These are phyloP conservation scores for Plasmopara muralis DNA, from an alignment of 352 stramenopile species.

Conservation along the genomic window DNA sequence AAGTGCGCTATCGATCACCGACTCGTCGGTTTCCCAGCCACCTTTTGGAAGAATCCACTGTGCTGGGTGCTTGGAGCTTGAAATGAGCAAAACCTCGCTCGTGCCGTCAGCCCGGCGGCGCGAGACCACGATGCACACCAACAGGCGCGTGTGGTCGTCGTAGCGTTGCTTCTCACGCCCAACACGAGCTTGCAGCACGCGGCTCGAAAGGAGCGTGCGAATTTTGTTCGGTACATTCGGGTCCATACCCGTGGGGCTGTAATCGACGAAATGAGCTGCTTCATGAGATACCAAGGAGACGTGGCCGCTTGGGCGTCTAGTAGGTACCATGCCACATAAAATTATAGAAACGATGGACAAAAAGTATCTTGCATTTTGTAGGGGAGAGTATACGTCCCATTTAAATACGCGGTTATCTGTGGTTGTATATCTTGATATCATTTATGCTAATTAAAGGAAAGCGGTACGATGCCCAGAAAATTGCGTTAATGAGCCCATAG, in stretches of 20 bases:
- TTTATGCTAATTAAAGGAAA: too few species aligned
- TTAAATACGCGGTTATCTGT: too few species aligned
- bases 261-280: conserved; percentile 5
- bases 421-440: too few species aligned
- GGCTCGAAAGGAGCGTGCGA: conserved; percentile 10
- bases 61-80: conserved; percentile 75
- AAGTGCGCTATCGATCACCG: conserved; percentile 82
- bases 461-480: too few species aligned
- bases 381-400: too few species aligned
- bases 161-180: conserved; percentile 66
- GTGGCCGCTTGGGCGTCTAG: neutral
- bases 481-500: too few species aligned
- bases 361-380: too few species aligned
- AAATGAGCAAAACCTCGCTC: conserved; percentile 73
- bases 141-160: conserved; percentile 44
- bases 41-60: conserved; percentile 97
- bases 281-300: neutral
- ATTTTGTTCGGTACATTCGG: conserved; percentile 9
- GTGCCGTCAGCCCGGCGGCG: conserved; percentile 3
- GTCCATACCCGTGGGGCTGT: conserved; percentile 14
- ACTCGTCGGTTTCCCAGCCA: conserved; percentile 94
- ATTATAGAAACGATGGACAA: too few species aligned
- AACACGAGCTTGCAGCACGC: conserved; percentile 41
- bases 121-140: conserved; percentile 48
- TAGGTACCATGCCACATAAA: too few species aligned